Conservation (phyloP, 352 stramenopile species). For the Plasmopara viticola region DNA sequence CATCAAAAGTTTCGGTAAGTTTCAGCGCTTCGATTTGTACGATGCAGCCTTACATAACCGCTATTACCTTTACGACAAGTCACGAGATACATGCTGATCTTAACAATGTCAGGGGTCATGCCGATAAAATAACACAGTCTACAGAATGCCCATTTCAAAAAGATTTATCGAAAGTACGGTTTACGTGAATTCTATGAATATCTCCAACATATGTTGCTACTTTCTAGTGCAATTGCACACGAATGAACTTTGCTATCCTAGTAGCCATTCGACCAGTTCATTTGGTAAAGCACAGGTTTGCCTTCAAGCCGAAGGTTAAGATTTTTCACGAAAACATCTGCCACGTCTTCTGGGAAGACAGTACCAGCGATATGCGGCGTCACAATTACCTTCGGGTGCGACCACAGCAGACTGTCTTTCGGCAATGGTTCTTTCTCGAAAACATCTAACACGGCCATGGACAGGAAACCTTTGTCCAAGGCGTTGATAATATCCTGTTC, state of each 20-base stretch:
- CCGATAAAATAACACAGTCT: too few relatives aligned
- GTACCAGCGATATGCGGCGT: conserved; percentile 78
- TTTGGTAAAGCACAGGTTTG: conserved; percentile 31
- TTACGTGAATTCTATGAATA: too few relatives aligned
- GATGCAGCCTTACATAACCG: too few relatives aligned
- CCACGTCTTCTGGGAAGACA: conserved; percentile 69
- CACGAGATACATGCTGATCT: too few relatives aligned
- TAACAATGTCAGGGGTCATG: too few relatives aligned
- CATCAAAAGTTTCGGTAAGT: too few relatives aligned
- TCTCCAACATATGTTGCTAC: too few relatives aligned
- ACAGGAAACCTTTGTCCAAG: conserved; percentile 58
- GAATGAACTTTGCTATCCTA: conserved; percentile 6
- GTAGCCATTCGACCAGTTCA: conserved; percentile 51
- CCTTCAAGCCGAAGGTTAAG: conserved; percentile 31
- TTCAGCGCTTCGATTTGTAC: too few relatives aligned
- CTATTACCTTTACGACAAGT: too few relatives aligned
- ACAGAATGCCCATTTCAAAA: too few relatives aligned
- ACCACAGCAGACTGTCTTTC: conserved; percentile 53
- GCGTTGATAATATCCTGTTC: conserved; percentile 54
- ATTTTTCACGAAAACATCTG: conserved; percentile 64
- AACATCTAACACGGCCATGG: conserved; percentile 50
- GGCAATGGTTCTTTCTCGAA: conserved; percentile 46
- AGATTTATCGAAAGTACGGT: too few relatives aligned
- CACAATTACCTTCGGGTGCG: conserved; percentile 52
- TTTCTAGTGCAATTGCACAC: too few relatives aligned